Evolutionary conservation across 805 yeast species (phyloP).

Genomic region (Saturnispora zaruensis): DNA sequence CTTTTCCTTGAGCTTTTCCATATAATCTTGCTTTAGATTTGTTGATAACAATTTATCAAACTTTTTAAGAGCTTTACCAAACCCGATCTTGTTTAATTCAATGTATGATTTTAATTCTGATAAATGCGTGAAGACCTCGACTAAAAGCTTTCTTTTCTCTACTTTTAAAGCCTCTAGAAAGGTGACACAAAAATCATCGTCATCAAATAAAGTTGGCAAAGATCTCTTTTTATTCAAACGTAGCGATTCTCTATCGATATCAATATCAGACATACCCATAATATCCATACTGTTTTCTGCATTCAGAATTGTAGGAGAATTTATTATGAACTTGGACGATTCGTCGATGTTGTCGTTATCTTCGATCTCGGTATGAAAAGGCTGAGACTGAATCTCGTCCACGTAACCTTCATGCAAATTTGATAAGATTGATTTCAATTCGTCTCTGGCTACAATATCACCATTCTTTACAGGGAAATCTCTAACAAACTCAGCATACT

Average conservation of each 20-base stretch:
- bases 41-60: slow-evolving; percentile 77
- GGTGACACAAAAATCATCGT: slow-evolving; percentile 30
- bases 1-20: slow-evolving; percentile 36
- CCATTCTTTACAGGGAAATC: slow-evolving; percentile 21
- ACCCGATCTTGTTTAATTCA: slow-evolving; percentile 82
- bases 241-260: slow-evolving; percentile 15
- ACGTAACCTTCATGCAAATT: slow-evolving; percentile 5
- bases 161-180: slow-evolving; percentile 45
- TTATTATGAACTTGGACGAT: not conserved
- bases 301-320: not conserved
- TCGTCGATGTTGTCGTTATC: not conserved
- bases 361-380: not conserved
- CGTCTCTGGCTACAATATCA: slow-evolving; percentile 14
- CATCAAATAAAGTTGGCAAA: slow-evolving; percentile 28
- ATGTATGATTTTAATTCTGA: slow-evolving; percentile 78
- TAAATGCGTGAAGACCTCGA: slow-evolving; percentile 59
- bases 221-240: slow-evolving; percentile 21
- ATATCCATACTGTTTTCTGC: slow-evolving; percentile 6
- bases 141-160: slow-evolving; percentile 58
- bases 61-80: slow-evolving; percentile 82
- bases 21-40: slow-evolving; percentile 49
- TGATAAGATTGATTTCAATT: slow-evolving; percentile 14
- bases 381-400: slow-evolving; percentile 4
- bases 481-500: slow-evolving; percentile 52
- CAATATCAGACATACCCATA: slow-evolving; percentile 9